Conservation (phyloP, 257 asterid genomes). For the Jasminum sambac region DNA sequence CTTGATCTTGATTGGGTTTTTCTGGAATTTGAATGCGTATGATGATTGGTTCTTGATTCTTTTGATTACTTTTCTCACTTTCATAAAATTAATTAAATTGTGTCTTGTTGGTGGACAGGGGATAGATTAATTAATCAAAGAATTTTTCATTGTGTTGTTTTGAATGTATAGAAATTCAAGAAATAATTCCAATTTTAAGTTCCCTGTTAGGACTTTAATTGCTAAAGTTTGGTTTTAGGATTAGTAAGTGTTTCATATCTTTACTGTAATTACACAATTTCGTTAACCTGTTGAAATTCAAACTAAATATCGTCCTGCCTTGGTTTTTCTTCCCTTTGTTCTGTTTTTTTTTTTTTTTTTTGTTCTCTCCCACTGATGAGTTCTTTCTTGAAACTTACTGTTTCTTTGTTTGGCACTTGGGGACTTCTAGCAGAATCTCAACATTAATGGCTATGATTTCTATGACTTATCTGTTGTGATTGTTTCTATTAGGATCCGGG, state of each 20-base stretch:
- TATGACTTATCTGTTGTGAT: neutral
- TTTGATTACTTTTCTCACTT: neutral
- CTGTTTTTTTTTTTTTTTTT: no score
- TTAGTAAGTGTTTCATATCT: no score
- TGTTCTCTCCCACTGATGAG: no score
- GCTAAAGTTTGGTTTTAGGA: neutral
- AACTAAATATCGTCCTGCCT: neutral
- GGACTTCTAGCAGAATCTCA: neutral
- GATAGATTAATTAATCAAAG: neutral
- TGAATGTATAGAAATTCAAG: neutral
- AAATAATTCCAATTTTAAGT: neutral
- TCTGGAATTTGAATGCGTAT: neutral
- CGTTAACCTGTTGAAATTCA: neutral
- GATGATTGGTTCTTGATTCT: neutral
- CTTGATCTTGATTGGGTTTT: neutral
- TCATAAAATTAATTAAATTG: neutral
- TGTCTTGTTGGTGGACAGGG: neutral
- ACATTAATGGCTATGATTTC: neutral
- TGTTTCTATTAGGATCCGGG: neutral
- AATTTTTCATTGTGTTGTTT: neutral
- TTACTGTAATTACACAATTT: neutral
- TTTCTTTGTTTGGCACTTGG: neutral
- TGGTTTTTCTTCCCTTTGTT: neutral
- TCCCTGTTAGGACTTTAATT: neutral
- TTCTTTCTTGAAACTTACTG: neutral